These are phyloP conservation scores for Ascochyta clinopodiicola DNA, from an alignment of 2,329 filamentous ascomycete species.

Conservation along the genomic window DNA sequence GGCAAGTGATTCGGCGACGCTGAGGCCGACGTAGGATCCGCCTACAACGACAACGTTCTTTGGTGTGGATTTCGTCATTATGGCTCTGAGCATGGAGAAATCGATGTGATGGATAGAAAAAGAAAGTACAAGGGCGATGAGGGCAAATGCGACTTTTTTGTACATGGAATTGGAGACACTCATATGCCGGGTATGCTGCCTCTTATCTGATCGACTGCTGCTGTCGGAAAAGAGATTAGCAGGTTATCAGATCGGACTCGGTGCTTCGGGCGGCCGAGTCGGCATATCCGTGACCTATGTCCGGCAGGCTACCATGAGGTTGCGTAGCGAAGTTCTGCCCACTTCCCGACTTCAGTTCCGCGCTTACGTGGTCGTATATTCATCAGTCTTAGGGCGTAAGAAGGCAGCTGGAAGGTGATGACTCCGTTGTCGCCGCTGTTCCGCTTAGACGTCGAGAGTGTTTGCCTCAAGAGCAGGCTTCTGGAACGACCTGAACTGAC, in stretches of 20 bases:
- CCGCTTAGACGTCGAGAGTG: too few relatives aligned
- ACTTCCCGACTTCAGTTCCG: slow-evolving; percentile 8
- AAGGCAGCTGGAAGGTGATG: too few relatives aligned
- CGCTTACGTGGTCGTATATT: not conserved
- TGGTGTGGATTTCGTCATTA: slow-evolving; percentile 2
- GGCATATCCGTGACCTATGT: not conserved
- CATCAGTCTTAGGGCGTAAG: too few relatives aligned
- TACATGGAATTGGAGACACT: not conserved
- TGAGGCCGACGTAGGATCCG: slow-evolving; percentile 17
- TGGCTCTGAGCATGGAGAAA: slow-evolving; percentile 4
- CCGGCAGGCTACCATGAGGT: not conserved
- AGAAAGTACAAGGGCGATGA: not conserved
- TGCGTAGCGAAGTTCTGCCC: not conserved
- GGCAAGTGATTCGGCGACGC: slow-evolving; percentile 15
- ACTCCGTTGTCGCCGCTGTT: too few relatives aligned
- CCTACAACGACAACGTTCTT: slow-evolving; percentile 18
- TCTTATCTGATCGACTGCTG: slow-evolving; percentile 13
- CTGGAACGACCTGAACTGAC: too few relatives aligned
- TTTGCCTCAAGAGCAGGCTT: too few relatives aligned
- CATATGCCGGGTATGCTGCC: slow-evolving; percentile 7
- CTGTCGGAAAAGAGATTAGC: slow-evolving; percentile 14
- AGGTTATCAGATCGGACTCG: slow-evolving; percentile 16
- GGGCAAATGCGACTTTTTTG: slow-evolving; percentile 1
- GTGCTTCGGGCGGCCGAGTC: not conserved
- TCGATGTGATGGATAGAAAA: not conserved